A percentile compares a stretch with the other conserved stretches of the same genome.
These are phyloP conservation scores for Solanum gracilifrons DNA, from an alignment of 257 asterid species.

Conservation along the genomic window DNA sequence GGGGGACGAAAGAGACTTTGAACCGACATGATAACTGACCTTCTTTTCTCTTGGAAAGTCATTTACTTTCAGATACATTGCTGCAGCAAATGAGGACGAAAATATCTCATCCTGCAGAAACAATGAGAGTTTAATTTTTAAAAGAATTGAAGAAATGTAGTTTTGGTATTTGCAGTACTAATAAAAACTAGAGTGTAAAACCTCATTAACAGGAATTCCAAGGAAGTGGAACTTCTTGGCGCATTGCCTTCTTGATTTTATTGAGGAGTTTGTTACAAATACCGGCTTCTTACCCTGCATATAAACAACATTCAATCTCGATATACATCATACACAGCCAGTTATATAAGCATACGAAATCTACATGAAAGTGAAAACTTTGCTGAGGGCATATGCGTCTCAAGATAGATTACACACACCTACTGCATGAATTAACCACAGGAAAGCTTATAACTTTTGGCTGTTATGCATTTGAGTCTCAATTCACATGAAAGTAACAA, in stretches of 20 bases:
- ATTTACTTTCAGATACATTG: slow-evolving; percentile 77
- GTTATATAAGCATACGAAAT: neutral
- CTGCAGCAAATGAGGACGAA: slow-evolving; percentile 90
- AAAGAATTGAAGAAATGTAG: neutral
- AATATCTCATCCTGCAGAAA: slow-evolving; percentile 76
- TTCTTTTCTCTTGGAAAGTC: slow-evolving; percentile 70
- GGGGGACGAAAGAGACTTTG: neutral
- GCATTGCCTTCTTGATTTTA: slow-evolving; percentile 62
- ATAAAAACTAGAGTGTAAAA: neutral
- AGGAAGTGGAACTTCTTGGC: slow-evolving; percentile 69
- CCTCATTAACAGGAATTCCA: slow-evolving; percentile 74
- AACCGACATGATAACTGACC: slow-evolving; percentile 22
- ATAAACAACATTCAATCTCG: neutral
- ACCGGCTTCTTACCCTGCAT: slow-evolving; percentile 75
- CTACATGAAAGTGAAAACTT: neutral
- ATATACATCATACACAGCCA: neutral
- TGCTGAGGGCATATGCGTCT: neutral
- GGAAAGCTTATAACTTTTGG: neutral
- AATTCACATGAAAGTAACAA: neutral
- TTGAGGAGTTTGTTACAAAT: slow-evolving; percentile 84
- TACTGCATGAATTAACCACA: neutral
- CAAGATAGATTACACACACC: neutral
- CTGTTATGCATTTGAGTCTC: neutral
- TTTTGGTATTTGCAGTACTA: neutral
- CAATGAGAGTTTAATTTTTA: neutral